phyloP scores from a whole-genome alignment of 345 rosid genomes.

The Rubroshorea leprosula region DNA sequence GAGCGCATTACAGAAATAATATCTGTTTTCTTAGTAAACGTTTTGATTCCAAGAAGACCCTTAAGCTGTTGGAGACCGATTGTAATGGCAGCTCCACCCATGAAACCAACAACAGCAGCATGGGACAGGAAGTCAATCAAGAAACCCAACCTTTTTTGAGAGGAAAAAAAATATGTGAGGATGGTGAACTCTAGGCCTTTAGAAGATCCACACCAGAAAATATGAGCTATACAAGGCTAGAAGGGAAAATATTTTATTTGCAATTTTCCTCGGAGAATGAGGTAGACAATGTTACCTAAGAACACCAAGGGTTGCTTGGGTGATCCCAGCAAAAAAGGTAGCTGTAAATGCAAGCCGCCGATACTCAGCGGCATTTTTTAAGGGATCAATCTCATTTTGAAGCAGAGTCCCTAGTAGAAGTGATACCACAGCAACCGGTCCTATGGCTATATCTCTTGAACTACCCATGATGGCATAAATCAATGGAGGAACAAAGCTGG shows the following conservation, averaged over 20 bases:
- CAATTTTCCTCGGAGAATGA: neutral
- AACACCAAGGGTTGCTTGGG: conserved; percentile 73
- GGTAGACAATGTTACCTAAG: conserved; percentile 45
- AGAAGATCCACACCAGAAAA: neutral
- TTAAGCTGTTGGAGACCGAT: conserved; percentile 93
- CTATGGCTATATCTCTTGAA: conserved; percentile 96
- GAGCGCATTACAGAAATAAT: conserved; percentile 68
- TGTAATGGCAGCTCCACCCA: conserved; percentile 96
- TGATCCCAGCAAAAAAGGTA: conserved; percentile 86
- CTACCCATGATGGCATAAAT: conserved; percentile 96
- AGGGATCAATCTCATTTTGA: conserved; percentile 63
- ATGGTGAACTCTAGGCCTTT: neutral
- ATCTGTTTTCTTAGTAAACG: conserved; percentile 69
- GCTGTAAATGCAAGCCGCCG: conserved; percentile 42
- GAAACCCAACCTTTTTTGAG: conserved; percentile 64
- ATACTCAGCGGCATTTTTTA: conserved; percentile 40
- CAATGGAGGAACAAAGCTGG: conserved; percentile 92
- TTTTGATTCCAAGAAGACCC: conserved; percentile 79
- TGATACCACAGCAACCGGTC: conserved; percentile 98
- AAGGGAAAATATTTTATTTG: neutral
- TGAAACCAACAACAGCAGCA: conserved; percentile 94
- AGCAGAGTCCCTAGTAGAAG: conserved; percentile 76
- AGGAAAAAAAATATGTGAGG: neutral
- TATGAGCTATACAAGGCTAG: neutral
- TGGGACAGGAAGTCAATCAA: conserved; percentile 93